Conservation (phyloP, 2,329 filamentous ascomycete genomes). For the Ceratocystis smalleyi region DNA sequence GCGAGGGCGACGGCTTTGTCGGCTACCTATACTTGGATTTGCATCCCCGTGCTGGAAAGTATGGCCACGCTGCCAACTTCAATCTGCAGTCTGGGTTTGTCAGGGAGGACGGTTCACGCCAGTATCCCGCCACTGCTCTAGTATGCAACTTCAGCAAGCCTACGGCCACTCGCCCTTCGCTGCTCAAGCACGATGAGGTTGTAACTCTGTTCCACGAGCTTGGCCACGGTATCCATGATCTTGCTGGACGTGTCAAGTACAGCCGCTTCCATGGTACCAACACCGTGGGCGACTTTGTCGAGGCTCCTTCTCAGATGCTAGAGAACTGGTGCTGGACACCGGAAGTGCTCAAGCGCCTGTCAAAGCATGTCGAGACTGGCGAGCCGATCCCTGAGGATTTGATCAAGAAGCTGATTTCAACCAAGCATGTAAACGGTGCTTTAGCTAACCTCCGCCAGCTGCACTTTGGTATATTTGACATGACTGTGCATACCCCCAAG, state of each 20-base stretch:
- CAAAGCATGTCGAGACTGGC: constrained; percentile 55
- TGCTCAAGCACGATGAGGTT: constrained; percentile 71
- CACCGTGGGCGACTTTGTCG: constrained; percentile 53
- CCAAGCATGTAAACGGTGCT: constrained; percentile 68
- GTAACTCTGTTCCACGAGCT: constrained; percentile 70
- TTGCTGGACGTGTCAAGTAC: constrained; percentile 47
- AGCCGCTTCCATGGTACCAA: constrained; percentile 53
- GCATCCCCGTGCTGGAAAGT: constrained; percentile 66
- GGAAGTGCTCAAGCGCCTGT: constrained; percentile 48
- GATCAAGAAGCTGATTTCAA: constrained; percentile 56
- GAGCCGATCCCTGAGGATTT: constrained; percentile 60
- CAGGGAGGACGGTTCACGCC: constrained; percentile 49
- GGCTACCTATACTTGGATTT: constrained; percentile 75
- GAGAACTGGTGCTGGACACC: constrained; percentile 65
- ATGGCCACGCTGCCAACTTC: constrained; percentile 75
- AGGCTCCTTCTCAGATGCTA: constrained; percentile 57
- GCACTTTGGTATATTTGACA: constrained; percentile 70
- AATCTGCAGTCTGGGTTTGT: constrained; percentile 60
- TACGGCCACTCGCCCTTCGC: constrained; percentile 56
- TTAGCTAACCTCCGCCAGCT: constrained; percentile 65
- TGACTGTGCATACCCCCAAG: constrained; percentile 59
- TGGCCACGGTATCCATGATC: constrained; percentile 55
- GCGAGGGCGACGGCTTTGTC: constrained; percentile 55
- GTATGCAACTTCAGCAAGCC: constrained; percentile 81
- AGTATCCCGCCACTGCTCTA: constrained; percentile 63